phyloP scores from a whole-genome alignment of 2,329 filamentous ascomycete genomes.

The Colletotrichum godetiae region DNA sequence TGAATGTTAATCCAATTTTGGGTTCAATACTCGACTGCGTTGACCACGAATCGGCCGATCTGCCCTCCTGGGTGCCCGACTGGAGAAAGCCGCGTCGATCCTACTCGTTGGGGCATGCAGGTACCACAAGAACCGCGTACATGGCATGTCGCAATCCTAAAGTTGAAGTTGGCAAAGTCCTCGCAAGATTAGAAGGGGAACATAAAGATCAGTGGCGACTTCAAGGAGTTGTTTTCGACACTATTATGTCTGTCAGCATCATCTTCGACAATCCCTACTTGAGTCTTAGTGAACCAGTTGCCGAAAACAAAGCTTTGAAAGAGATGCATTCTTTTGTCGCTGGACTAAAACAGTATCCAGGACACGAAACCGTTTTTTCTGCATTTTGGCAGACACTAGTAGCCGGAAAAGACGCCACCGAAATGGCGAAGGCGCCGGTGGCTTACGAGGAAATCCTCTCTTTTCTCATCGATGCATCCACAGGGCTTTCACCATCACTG shows the following conservation, averaged over 20 bases:
- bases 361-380: neutral
- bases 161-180: neutral
- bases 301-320: neutral
- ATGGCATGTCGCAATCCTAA: neutral
- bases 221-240: no score
- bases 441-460: constrained; percentile 12
- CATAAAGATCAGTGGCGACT: no score
- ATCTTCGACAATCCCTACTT: neutral
- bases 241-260: neutral
- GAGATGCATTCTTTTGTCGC: neutral
- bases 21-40: no score
- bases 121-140: neutral
- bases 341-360: neutral
- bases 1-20: no score
- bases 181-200: no score
- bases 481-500: constrained; percentile 4
- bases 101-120: neutral
- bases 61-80: constrained; percentile 32
- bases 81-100: constrained; percentile 18
- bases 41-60: constrained; percentile 6
- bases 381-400: constrained; percentile 18
- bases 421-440: neutral
- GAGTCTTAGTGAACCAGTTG: no score
- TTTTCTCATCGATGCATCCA: constrained; percentile 14
- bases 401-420: neutral